Percentiles rank a stretch among this genome's conserved stretches.
Evolutionary conservation across 2,329 filamentous ascomycete species (phyloP).

Genomic region (Monilinia fructigena): DNA sequence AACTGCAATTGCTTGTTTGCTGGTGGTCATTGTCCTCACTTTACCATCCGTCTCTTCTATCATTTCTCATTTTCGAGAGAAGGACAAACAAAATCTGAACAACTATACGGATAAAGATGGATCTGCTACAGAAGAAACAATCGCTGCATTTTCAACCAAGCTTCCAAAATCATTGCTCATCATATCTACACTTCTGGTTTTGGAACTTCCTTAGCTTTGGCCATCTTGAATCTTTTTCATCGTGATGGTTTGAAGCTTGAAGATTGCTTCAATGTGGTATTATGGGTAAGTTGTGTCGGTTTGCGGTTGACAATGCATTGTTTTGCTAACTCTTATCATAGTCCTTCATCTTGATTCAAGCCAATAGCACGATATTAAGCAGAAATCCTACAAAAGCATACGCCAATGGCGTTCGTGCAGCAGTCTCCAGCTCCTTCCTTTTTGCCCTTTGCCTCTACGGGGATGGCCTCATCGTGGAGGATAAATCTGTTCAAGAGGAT

Average conservation of each 20-base stretch:
- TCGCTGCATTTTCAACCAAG: slow-evolving; percentile 60
- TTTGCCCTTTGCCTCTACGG: slow-evolving; percentile 48
- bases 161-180: slow-evolving; percentile 56
- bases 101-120: slow-evolving; percentile 71
- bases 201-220: slow-evolving; percentile 54
- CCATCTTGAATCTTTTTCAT: slow-evolving; percentile 51
- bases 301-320: slow-evolving; percentile 23
- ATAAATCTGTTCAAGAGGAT: slow-evolving; percentile 21
- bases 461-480: slow-evolving; percentile 44
- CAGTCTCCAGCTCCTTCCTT: slow-evolving; percentile 49
- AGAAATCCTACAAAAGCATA: slow-evolving; percentile 54
- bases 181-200: slow-evolving; percentile 54
- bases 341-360: slow-evolving; percentile 54
- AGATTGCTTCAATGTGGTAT: slow-evolving; percentile 58
- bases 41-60: slow-evolving; percentile 43
- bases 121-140: slow-evolving; percentile 61
- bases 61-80: slow-evolving; percentile 39
- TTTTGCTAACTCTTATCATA: slow-evolving; percentile 38
- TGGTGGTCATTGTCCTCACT: slow-evolving; percentile 42
- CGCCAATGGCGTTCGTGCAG: slow-evolving; percentile 52
- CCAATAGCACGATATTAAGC: slow-evolving; percentile 49
- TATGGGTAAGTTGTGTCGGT: slow-evolving; percentile 58
- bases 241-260: slow-evolving; percentile 47
- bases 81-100: slow-evolving; percentile 40
- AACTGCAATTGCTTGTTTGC: slow-evolving; percentile 38